Conservation (phyloP, 768 basidiomycete species). For the Naganishia onofrii region DNA sequence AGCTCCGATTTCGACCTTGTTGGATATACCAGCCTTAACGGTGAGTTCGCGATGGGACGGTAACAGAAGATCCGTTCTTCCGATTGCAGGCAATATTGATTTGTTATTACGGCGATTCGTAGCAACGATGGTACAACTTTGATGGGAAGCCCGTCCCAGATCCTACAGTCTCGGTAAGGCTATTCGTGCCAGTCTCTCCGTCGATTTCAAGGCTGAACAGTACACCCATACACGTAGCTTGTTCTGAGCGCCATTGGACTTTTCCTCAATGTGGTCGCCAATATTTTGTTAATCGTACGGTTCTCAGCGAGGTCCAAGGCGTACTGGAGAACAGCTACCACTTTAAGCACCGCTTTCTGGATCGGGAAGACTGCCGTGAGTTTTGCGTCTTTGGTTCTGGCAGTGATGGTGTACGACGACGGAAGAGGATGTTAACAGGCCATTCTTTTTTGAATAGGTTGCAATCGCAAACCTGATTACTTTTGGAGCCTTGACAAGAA, state of each 20-base stretch:
- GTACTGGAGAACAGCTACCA: slow-evolving; percentile 43
- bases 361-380: slow-evolving; percentile 45
- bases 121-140: slow-evolving; percentile 49
- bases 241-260: slow-evolving; percentile 44
- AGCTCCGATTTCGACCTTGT: slow-evolving; percentile 51
- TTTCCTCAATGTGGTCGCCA: slow-evolving; percentile 49
- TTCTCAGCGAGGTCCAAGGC: slow-evolving; percentile 41
- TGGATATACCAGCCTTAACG: slow-evolving; percentile 52
- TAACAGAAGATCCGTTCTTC: too few relatives aligned
- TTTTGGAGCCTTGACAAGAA: slow-evolving; percentile 39
- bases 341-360: slow-evolving; percentile 43
- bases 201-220: slow-evolving; percentile 25
- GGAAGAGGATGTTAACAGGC: slow-evolving; percentile 10
- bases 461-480: slow-evolving; percentile 46
- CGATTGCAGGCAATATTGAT: not conserved
- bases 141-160: slow-evolving; percentile 44
- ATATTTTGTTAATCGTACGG: slow-evolving; percentile 49
- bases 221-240: slow-evolving; percentile 2
- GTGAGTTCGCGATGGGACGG: slow-evolving; percentile 33
- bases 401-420: not conserved
- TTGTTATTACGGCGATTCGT: not conserved
- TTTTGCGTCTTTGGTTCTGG: not conserved
- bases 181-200: not conserved
- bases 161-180: slow-evolving; percentile 37
- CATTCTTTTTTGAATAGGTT: slow-evolving; percentile 31